A percentile compares a stretch with the other conserved stretches of the same genome.
These are phyloP conservation scores for Fusarium albidum DNA, from an alignment of 2,329 filamentous ascomycete genomes.

Conservation along the genomic window DNA sequence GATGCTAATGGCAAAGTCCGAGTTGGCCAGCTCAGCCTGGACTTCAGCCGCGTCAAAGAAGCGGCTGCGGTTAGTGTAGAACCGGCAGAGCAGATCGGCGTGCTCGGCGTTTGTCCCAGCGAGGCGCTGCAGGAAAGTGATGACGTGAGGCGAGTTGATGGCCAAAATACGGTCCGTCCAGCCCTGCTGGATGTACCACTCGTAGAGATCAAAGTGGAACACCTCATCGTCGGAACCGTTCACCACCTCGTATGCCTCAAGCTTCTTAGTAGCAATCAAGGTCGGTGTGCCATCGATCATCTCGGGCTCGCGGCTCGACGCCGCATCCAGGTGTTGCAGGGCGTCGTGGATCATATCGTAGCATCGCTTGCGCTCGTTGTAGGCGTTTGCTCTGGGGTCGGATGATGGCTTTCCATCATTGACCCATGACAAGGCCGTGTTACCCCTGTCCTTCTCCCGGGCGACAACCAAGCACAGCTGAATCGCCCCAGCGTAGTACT, in stretches of 20 bases:
- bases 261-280: slow-evolving; percentile 77
- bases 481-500: slow-evolving; percentile 95
- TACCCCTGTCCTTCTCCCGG: slow-evolving; percentile 84
- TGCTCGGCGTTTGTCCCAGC: slow-evolving; percentile 76
- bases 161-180: slow-evolving; percentile 87
- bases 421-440: slow-evolving; percentile 84
- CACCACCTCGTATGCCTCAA: slow-evolving; percentile 91
- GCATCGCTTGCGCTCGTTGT: slow-evolving; percentile 76
- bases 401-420: slow-evolving; percentile 78
- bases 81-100: slow-evolving; percentile 91
- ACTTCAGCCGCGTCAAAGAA: slow-evolving; percentile 90
- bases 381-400: slow-evolving; percentile 75
- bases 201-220: slow-evolving; percentile 95
- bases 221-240: slow-evolving; percentile 89
- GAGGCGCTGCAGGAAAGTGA: slow-evolving; percentile 83
- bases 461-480: slow-evolving; percentile 86
- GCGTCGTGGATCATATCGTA: slow-evolving; percentile 90
- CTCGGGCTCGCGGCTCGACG: slow-evolving; percentile 73
- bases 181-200: slow-evolving; percentile 91
- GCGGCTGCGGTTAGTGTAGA: slow-evolving; percentile 83
- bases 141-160: slow-evolving; percentile 84
- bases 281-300: slow-evolving; percentile 81
- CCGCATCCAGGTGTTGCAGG: slow-evolving; percentile 78
- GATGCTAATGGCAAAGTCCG: slow-evolving; percentile 80
- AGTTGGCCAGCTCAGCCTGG: slow-evolving; percentile 83